A percentile compares a stretch with the other conserved stretches of the same genome.
Conservation (phyloP, 169 alveolate species). For the Cryptosporidium xiaoi region DNA sequence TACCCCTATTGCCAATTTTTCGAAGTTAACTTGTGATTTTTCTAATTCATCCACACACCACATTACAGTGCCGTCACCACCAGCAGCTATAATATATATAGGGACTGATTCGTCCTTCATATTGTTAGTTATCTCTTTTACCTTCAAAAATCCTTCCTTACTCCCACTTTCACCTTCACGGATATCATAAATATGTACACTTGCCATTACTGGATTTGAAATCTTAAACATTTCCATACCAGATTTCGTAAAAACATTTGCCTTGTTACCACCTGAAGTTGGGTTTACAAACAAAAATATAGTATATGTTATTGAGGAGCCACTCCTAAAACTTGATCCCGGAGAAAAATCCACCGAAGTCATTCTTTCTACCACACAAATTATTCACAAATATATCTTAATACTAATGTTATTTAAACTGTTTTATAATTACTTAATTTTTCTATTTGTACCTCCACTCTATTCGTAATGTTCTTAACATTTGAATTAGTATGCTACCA, state of each 20-base stretch:
- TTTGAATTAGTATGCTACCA: neutral
- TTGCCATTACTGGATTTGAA: constrained; percentile 66
- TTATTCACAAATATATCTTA: neutral
- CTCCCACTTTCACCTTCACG: constrained; percentile 84
- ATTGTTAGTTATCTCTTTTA: constrained; percentile 56
- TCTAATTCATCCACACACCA: constrained; percentile 90
- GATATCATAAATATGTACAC: constrained; percentile 80
- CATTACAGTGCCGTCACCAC: constrained; percentile 96
- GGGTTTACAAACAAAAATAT: constrained; percentile 85
- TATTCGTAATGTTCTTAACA: neutral
- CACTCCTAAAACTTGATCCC: constrained; percentile 50
- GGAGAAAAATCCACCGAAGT: constrained; percentile 50
- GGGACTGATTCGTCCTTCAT: constrained; percentile 17
- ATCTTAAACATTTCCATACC: constrained; percentile 72
- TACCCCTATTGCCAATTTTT: constrained; percentile 86
- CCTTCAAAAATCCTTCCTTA: constrained; percentile 82
- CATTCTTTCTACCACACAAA: constrained; percentile 2
- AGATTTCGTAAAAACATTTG: constrained; percentile 83
- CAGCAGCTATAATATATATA: constrained; percentile 88
- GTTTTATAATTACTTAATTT: no score
- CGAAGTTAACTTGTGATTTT: constrained; percentile 81
- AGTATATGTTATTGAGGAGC: constrained; percentile 45
- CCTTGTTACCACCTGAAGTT: constrained; percentile 87
- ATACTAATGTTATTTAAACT: neutral
- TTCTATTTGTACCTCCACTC: neutral